Evolutionary conservation across 805 yeast species (phyloP).

Genomic region (Wickerhamiella sergipiensis): DNA sequence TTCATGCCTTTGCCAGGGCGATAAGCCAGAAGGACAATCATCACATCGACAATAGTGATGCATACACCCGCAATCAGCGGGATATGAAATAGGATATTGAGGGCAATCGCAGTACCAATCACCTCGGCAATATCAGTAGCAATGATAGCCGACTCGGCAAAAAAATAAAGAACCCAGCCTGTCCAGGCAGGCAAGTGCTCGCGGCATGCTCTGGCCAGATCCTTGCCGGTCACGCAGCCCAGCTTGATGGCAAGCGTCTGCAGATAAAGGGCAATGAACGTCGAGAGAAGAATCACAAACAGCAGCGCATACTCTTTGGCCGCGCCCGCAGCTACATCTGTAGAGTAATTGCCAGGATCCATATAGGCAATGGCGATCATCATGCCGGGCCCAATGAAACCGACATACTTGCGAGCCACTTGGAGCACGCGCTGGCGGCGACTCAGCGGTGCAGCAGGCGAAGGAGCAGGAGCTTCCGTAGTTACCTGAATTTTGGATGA

Average conservation of each 20-base stretch:
- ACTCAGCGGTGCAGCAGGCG: not conserved
- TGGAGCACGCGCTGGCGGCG: not conserved
- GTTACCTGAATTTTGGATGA: not conserved
- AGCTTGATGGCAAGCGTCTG: slow-evolving; percentile 76
- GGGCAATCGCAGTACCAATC: slow-evolving; percentile 92
- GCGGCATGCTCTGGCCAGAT: slow-evolving; percentile 77
- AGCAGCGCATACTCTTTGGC: slow-evolving; percentile 66
- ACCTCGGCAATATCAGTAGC: slow-evolving; percentile 97
- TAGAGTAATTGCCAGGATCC: slow-evolving; percentile 96
- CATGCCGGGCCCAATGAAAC: slow-evolving; percentile 86
- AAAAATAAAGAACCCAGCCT: slow-evolving; percentile 39
- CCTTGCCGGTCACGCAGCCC: slow-evolving; percentile 90
- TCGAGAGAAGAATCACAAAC: slow-evolving; percentile 66
- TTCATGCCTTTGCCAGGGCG: slow-evolving; percentile 72
- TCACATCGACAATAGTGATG: slow-evolving; percentile 72
- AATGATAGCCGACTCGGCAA: slow-evolving; percentile 83
- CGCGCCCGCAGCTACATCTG: slow-evolving; percentile 91
- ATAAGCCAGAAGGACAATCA: slow-evolving; percentile 77
- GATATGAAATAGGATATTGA: slow-evolving; percentile 65
- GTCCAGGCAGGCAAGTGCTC: slow-evolving; percentile 52
- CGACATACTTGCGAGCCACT: slow-evolving; percentile 34
- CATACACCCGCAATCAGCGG: slow-evolving; percentile 78
- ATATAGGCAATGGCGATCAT: slow-evolving; percentile 92
- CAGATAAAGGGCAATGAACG: slow-evolving; percentile 72
- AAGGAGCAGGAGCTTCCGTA: not conserved